A percentile compares a stretch with the other conserved stretches of the same genome.
These are phyloP conservation scores for Trypanosoma melophagium DNA, from an alignment of 208 protist genomes.

Conservation along the genomic window DNA sequence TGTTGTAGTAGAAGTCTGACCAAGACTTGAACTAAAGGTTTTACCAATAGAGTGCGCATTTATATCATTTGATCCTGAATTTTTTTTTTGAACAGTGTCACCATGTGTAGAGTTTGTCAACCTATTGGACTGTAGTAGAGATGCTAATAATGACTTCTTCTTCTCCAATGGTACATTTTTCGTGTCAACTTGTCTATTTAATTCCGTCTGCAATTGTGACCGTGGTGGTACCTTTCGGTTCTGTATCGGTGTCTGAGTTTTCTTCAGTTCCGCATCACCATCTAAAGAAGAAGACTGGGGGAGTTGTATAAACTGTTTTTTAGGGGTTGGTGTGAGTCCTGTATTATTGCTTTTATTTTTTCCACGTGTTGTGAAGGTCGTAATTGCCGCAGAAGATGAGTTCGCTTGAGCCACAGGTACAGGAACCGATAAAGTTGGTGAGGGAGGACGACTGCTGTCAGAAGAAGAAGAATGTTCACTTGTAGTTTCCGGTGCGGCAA, in stretches of 20 bases:
- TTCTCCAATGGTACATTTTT: background rate
- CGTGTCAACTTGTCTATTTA: too few relatives aligned
- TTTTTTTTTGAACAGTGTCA: background rate
- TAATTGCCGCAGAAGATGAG: background rate
- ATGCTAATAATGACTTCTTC: background rate
- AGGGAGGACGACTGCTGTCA: conserved; percentile 1
- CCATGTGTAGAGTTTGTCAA: background rate
- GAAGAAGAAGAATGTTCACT: conserved; percentile 22
- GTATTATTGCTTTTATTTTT: background rate
- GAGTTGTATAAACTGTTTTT: background rate
- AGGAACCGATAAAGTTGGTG: background rate
- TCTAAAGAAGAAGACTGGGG: background rate
- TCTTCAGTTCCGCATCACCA: background rate
- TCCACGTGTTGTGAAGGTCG: background rate
- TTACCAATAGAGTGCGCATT: background rate
- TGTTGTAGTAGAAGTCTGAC: background rate
- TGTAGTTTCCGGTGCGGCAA: conserved; percentile 3
- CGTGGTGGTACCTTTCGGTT: too few relatives aligned
- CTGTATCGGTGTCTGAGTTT: background rate
- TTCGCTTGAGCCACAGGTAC: background rate
- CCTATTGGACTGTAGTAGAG: background rate
- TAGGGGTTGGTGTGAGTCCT: background rate
- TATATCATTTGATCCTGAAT: background rate
- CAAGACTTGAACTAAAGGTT: background rate
- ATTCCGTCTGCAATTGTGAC: too few relatives aligned